phyloP scores from a whole-genome alignment of 495 filamentous ascomycete genomes.

The Hamigera avellanea region DNA sequence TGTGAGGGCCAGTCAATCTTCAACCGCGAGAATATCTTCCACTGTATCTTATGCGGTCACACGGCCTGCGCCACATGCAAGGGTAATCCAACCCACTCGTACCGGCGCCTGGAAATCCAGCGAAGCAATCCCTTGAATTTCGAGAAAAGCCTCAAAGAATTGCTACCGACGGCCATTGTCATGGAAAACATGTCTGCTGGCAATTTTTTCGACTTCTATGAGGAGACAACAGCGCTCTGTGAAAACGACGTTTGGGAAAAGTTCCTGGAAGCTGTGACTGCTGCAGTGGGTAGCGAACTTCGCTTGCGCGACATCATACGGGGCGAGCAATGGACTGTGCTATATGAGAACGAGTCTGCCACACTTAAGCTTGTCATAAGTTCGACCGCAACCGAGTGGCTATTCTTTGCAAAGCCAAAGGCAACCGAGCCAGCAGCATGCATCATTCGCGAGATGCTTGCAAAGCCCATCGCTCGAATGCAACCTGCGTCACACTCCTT shows the following conservation, averaged over 20 bases:
- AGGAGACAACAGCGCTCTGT: slow-evolving; percentile 1
- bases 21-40: slow-evolving; percentile 23
- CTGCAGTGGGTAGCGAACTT: slow-evolving; percentile 29
- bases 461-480: slow-evolving; percentile 46
- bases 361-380: slow-evolving; percentile 40
- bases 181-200: slow-evolving; percentile 21
- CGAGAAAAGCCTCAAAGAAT: slow-evolving; percentile 25
- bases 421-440: slow-evolving; percentile 23
- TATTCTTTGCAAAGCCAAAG: slow-evolving; percentile 37
- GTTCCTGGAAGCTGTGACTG: slow-evolving; percentile 20
- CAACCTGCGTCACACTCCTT: slow-evolving; percentile 14
- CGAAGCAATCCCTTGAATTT: slow-evolving; percentile 38
- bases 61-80: slow-evolving; percentile 44
- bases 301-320: slow-evolving; percentile 35
- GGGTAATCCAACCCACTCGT: slow-evolving; percentile 45
- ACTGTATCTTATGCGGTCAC: slow-evolving; percentile 42
- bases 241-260: slow-evolving; percentile 19
- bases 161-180: slow-evolving; percentile 36
- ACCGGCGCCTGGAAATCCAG: slow-evolving; percentile 12
- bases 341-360: slow-evolving; percentile 36
- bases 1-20: slow-evolving; percentile 44
- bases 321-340: slow-evolving; percentile 38
- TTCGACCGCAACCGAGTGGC: slow-evolving; percentile 35
- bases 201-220: slow-evolving; percentile 12
- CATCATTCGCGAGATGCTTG: slow-evolving; percentile 32